These are phyloP conservation scores for Galerina sulciceps DNA, from an alignment of 768 basidiomycete genomes.

Conservation along the genomic window DNA sequence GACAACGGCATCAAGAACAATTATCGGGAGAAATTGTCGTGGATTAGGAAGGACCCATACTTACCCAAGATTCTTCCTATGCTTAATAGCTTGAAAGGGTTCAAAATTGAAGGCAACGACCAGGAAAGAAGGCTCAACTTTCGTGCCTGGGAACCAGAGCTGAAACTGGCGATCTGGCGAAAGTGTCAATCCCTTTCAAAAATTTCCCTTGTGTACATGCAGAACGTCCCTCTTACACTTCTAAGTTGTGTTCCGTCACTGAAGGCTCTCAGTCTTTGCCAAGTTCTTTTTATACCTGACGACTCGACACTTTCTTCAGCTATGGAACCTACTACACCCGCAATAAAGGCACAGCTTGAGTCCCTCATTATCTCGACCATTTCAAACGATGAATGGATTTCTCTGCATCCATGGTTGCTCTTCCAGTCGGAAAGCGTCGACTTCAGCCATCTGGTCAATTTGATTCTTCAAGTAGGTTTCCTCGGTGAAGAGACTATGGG, in stretches of 20 bases:
- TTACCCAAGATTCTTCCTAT: conserved; percentile 7
- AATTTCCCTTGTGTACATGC: conserved; percentile 6
- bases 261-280: background rate
- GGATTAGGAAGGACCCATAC: conserved; percentile 8
- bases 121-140: conserved; percentile 13
- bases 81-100: conserved; percentile 2
- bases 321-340: background rate
- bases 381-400: too few relatives aligned
- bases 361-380: too few relatives aligned
- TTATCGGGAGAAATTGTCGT: conserved; percentile 15
- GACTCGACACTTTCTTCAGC: too few relatives aligned
- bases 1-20: conserved; percentile 4
- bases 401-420: too few relatives aligned
- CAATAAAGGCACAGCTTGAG: too few relatives aligned
- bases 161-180: conserved; percentile 5
- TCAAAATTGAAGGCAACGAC: background rate
- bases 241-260: background rate
- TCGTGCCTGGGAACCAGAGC: conserved; percentile 2
- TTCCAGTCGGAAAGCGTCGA: too few relatives aligned
- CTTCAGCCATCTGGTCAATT: too few relatives aligned
- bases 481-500: too few relatives aligned
- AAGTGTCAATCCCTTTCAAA: conserved; percentile 2
- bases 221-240: conserved; percentile 7
- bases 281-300: background rate
- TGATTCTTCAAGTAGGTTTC: too few relatives aligned